Evolutionary conservation across 306 rosid species (phyloP).

Genomic region (Quillaja saponaria): DNA sequence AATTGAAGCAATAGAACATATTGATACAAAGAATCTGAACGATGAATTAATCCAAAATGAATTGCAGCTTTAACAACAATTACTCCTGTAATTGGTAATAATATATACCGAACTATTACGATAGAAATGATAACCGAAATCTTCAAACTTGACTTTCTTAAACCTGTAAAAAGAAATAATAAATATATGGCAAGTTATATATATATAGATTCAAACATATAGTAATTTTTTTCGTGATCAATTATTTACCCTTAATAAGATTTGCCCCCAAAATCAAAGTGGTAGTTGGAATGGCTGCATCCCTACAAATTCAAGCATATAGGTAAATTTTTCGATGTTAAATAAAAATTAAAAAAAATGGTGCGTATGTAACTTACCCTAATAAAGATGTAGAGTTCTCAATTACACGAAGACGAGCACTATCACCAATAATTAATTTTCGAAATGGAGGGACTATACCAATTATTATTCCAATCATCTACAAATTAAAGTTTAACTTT

Average conservation of each 20-base stretch:
- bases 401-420: slow-evolving; percentile 56
- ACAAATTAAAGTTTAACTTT: background rate
- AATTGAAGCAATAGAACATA: slow-evolving; percentile 56
- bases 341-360: no score
- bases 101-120: slow-evolving; percentile 40
- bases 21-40: slow-evolving; percentile 47
- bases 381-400: slow-evolving; percentile 43
- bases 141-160: slow-evolving; percentile 40
- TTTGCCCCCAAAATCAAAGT: slow-evolving; percentile 60
- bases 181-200: no score
- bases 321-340: no score
- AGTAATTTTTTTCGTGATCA: background rate
- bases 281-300: slow-evolving; percentile 52
- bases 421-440: slow-evolving; percentile 34
- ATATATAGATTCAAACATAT: background rate
- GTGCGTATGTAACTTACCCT: slow-evolving; percentile 39
- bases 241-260: slow-evolving; percentile 49
- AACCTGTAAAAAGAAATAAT: background rate
- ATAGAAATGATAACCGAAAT: slow-evolving; percentile 33
- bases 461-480: slow-evolving; percentile 46
- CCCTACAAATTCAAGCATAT: slow-evolving; percentile 22
- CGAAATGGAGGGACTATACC: slow-evolving; percentile 48
- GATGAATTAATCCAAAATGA: slow-evolving; percentile 37
- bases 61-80: slow-evolving; percentile 43
- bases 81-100: slow-evolving; percentile 47